Percentiles rank a stretch among this genome's conserved stretches.
Evolutionary conservation across 768 basidiomycete genomes (phyloP).

Genomic region (Lentinula sp.): DNA sequence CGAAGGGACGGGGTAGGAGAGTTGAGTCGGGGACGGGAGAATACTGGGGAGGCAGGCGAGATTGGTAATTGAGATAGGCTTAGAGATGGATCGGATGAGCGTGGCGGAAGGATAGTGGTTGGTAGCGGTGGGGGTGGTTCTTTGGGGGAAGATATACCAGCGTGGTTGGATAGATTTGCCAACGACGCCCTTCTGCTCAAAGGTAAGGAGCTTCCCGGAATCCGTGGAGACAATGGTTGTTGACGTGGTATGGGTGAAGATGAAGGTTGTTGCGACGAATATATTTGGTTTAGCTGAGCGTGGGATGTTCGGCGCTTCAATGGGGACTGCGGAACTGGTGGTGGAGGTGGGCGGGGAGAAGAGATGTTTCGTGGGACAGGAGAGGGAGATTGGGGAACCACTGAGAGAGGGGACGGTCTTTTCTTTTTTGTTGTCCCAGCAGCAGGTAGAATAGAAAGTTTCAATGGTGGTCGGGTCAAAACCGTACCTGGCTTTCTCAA

Average conservation of each 20-base stretch:
- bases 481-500: background rate
- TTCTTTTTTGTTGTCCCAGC: slow-evolving; percentile 21
- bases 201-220: slow-evolving; percentile 5
- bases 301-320: slow-evolving; percentile 16
- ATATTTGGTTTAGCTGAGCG: slow-evolving; percentile 16
- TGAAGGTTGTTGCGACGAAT: slow-evolving; percentile 7
- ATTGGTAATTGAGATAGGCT: background rate
- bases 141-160: background rate
- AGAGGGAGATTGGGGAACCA: slow-evolving; percentile 14
- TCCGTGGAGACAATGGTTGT: slow-evolving; percentile 4
- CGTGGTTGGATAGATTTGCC: slow-evolving; percentile 3
- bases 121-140: background rate
- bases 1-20: background rate
- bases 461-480: slow-evolving; percentile 13
- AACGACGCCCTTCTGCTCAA: background rate
- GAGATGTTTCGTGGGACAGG: slow-evolving; percentile 10
- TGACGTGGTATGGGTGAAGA: slow-evolving; percentile 4
- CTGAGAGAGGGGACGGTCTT: slow-evolving; percentile 26
- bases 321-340: slow-evolving; percentile 13
- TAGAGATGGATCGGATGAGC: background rate
- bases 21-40: background rate
- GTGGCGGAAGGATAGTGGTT: background rate
- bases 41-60: background rate
- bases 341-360: slow-evolving; percentile 5
- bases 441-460: slow-evolving; percentile 16